Base-by-base conservation (phyloP, 768 basidiomycete genomes). In the Termitomyces sp. region DNA sequence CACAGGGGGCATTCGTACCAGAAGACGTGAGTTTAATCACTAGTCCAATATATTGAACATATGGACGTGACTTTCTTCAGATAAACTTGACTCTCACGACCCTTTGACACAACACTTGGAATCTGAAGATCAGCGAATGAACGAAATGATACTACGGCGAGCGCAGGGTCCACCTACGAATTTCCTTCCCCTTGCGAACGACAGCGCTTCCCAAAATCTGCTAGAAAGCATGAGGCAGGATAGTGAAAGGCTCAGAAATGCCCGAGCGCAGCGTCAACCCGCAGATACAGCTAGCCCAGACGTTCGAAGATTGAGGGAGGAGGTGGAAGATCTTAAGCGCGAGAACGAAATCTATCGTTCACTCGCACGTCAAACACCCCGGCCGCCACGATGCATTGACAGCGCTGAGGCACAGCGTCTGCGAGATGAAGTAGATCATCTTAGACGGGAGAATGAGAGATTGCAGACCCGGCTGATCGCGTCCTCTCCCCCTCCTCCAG, bases 281-380 rank as follows among this genome's bases (percentile, higher is more conserved):
- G 20, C 53, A 26, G 18, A 58, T 28, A 16, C 46, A n/a, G 23
- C 41, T 10, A 20, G 32, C 36, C 12, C 56, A 14, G 58, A 59
- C 9, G 28, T 49, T 16, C 55, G 40, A 57, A 30, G n/a, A 12
- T 30, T 63, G 26, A 32, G 32, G 32, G 44, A 63, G 4, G 61
- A 59, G 26, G 47, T 59, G 20, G 62, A 59, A 28, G 40, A 59
- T 40, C 62, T 63, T 18, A 33, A 56, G 38, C 50, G 56, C 16
- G 62, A 63, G n/a, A 59, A 59, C 26, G 62, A 63, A 28, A 50
- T 63, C 2, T 57, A 56, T n/a, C 47, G 55, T 14, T 48, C 38
- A 14, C 55, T 63, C 18, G 43, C 40, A 13, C 41, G 46, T 9
- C 62, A 57, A 16, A n/a, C 55, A 18, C 26, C 50, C 28, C 40